Percentiles rank a stretch among this genome's conserved stretches.
phyloP scores from a whole-genome alignment of 148 eudicot genomes.

The Talinum fruticosum region DNA sequence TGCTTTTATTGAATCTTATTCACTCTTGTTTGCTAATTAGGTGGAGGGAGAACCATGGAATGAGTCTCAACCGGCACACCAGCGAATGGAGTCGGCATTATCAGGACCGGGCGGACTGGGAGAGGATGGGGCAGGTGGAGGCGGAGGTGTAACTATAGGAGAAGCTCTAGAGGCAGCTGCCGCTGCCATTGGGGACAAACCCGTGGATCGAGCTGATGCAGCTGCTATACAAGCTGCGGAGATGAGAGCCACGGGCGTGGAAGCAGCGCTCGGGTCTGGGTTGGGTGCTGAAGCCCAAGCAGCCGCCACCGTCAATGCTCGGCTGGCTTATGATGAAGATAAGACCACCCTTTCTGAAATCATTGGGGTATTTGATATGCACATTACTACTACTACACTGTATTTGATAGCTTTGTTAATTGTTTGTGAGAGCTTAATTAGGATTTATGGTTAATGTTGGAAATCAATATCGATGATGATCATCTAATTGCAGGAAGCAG shows the following conservation, averaged over 20 bases:
- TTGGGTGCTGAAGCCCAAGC: constrained; percentile 59
- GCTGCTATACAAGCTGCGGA: constrained; percentile 74
- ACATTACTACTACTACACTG: no score
- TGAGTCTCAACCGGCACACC: constrained; percentile 31
- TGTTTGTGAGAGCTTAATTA: no score
- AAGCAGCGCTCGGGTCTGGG: constrained; percentile 35
- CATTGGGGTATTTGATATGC: no score
- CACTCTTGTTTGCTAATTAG: not conserved
- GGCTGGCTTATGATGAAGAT: constrained; percentile 27
- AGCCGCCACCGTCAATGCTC: constrained; percentile 42
- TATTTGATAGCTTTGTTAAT: no score
- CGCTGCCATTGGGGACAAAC: constrained; percentile 47
- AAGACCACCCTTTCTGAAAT: constrained; percentile 52
- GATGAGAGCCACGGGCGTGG: constrained; percentile 47
- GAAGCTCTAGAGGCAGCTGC: constrained; percentile 64
- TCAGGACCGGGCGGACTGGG: constrained; percentile 3
- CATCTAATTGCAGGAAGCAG: constrained; percentile 52
- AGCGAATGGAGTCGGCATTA: constrained; percentile 19
- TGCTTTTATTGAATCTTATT: no score
- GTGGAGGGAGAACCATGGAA: constrained; percentile 27
- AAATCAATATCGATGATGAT: not conserved
- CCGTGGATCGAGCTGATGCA: constrained; percentile 54
- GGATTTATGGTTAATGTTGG: no score
- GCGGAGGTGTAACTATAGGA: constrained; percentile 50
- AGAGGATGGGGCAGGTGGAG: not conserved